Conservation (phyloP, 164 flowering plant species). For the Vitis labrusca region DNA sequence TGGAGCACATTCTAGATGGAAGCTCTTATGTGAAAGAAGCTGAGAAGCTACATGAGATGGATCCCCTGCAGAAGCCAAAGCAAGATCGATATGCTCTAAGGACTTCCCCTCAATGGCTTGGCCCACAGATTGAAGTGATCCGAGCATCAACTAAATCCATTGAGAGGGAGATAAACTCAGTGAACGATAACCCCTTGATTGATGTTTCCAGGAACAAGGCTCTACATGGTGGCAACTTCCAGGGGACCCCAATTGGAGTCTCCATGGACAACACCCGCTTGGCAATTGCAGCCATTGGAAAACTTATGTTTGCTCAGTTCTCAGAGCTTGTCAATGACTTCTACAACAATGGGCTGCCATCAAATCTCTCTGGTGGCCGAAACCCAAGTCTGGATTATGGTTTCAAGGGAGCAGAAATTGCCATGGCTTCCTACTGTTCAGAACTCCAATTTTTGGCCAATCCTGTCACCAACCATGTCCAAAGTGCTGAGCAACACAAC, state of each 20-base stretch:
- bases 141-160: constrained; percentile 40
- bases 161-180: constrained; percentile 47
- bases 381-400: constrained; percentile 50
- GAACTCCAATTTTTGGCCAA: constrained; percentile 46
- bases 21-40: constrained; percentile 38
- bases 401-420: constrained; percentile 51
- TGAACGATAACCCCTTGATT: constrained; percentile 46
- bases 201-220: constrained; percentile 53
- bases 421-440: constrained; percentile 52
- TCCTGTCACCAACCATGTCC: constrained; percentile 50
- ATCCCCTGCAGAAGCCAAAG: constrained; percentile 44
- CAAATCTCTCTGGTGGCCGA: constrained; percentile 38
- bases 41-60: constrained; percentile 34
- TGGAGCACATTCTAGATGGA: constrained; percentile 47
- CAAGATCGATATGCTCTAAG: constrained; percentile 44
- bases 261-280: constrained; percentile 48
- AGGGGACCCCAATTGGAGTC: constrained; percentile 51
- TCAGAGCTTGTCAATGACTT: constrained; percentile 50
- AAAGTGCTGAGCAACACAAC: constrained; percentile 51
- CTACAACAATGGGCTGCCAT: constrained; percentile 49
- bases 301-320: constrained; percentile 46
- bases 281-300: constrained; percentile 42
- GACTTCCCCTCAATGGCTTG: constrained; percentile 51
- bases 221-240: constrained; percentile 45
- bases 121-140: constrained; percentile 46